Conservation (phyloP, 768 basidiomycete species). For the Lentinula lateritia region DNA sequence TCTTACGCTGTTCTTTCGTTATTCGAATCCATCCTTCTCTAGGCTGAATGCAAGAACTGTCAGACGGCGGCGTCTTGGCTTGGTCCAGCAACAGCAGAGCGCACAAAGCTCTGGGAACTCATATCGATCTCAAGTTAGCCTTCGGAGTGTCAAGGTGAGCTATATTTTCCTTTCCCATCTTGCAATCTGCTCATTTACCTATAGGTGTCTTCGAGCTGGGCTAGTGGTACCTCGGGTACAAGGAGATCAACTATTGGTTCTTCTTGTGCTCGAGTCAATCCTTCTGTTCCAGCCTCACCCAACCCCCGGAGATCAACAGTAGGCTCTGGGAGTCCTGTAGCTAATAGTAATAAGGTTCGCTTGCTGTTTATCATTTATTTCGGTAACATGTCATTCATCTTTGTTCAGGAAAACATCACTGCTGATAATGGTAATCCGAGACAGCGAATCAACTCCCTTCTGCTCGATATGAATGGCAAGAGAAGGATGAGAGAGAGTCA, state of each 20-base stretch:
- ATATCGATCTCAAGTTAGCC: background rate
- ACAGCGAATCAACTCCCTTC: background rate
- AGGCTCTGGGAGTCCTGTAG: background rate
- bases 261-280: background rate
- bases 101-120: background rate
- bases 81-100: background rate
- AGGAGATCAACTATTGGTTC: background rate
- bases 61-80: background rate
- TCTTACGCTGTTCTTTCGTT: background rate
- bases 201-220: background rate
- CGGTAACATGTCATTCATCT: background rate
- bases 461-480: background rate
- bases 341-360: background rate
- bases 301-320: background rate
- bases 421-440: background rate
- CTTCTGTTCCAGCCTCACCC: background rate
- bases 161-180: background rate
- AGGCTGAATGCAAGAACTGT: conserved; percentile 1
- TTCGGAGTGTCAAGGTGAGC: background rate
- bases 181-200: background rate
- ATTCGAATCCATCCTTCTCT: background rate
- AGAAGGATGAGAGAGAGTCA: background rate
- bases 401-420: background rate
- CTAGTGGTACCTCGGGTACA: background rate
- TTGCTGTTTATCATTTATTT: too few species aligned